Percentiles rank a stretch among this genome's conserved stretches.
Conservation (phyloP, 192 early-diverging fungal genomes). For the Entomortierella chlamydospora region DNA sequence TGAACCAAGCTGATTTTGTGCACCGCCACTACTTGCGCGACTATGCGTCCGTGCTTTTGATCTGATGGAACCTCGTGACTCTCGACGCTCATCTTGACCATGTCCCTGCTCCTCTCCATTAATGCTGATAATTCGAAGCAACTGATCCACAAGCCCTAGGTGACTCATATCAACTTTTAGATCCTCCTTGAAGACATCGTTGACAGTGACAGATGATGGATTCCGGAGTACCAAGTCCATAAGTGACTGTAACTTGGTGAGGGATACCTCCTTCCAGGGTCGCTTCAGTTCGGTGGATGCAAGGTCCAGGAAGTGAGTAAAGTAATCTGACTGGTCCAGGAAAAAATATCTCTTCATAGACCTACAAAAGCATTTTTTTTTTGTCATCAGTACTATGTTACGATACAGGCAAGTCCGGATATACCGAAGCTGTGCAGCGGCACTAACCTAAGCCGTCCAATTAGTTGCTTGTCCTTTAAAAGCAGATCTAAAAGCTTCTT, state of each 20-base stretch:
- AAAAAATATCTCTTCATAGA: conserved; percentile 95
- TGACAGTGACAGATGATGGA: conserved; percentile 82
- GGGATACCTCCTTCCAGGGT: conserved; percentile 73
- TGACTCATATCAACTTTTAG: conserved; percentile 79
- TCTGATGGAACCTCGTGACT: conserved; percentile 13
- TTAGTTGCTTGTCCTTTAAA: conserved; percentile 80
- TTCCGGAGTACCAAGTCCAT: conserved; percentile 91
- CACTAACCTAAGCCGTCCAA: conserved; percentile 74
- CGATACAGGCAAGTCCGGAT: no score
- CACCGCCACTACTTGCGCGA: conserved; percentile 24
- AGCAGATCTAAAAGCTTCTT: conserved; percentile 82
- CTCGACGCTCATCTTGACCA: conserved; percentile 18
- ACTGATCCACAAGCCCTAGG: conserved; percentile 74
- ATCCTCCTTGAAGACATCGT: conserved; percentile 89
- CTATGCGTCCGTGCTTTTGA: conserved; percentile 17
- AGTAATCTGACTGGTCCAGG: conserved; percentile 92
- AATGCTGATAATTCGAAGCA: conserved; percentile 77
- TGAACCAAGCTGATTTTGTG: background rate
- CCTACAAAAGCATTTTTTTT: no score
- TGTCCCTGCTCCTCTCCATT: conserved; percentile 58
- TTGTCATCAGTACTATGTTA: no score
- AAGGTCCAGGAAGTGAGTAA: conserved; percentile 95
- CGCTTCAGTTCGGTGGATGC: conserved; percentile 81
- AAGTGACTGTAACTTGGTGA: conserved; percentile 82
- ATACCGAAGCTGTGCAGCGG: background rate